These are phyloP conservation scores for Umbelopsis sp. DNA, from an alignment of 192 early-diverging fungal genomes.

Conservation along the genomic window DNA sequence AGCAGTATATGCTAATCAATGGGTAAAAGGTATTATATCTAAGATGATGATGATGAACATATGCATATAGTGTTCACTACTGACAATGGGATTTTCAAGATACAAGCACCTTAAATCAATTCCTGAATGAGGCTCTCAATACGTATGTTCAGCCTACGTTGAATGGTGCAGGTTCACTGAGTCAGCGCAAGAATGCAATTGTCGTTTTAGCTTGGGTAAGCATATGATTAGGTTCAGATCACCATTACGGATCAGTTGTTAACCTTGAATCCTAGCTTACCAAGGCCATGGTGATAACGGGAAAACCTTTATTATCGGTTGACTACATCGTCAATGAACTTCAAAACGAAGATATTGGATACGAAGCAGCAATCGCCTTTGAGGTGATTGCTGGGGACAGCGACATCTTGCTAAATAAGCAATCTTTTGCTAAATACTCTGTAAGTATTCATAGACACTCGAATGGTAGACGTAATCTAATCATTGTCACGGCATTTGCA, in stretches of 20 bases:
- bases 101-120: slow-evolving; percentile 4
- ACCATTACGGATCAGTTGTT: neutral
- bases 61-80: too few relatives aligned
- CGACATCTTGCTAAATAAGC: slow-evolving; percentile 69
- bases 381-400: slow-evolving; percentile 71
- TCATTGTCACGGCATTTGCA: slow-evolving; percentile 22
- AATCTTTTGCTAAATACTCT: slow-evolving; percentile 62
- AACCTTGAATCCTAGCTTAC: slow-evolving; percentile 48
- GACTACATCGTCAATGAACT: slow-evolving; percentile 44
- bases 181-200: neutral
- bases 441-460: too few relatives aligned
- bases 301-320: neutral
- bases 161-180: neutral
- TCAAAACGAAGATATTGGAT: slow-evolving; percentile 42
- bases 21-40: slow-evolving; percentile 30
- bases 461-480: neutral
- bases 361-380: slow-evolving; percentile 65
- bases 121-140: neutral
- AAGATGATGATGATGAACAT: too few relatives aligned
- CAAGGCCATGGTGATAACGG: slow-evolving; percentile 62
- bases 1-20: slow-evolving; percentile 26
- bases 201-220: slow-evolving; percentile 28
- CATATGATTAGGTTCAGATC: neutral
- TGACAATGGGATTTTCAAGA: neutral
- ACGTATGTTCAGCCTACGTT: slow-evolving; percentile 17